A percentile compares a stretch with the other conserved stretches of the same genome.
phyloP scores from a whole-genome alignment of 371 early-diverging fungal species.

The Zychaea mexicana region DNA sequence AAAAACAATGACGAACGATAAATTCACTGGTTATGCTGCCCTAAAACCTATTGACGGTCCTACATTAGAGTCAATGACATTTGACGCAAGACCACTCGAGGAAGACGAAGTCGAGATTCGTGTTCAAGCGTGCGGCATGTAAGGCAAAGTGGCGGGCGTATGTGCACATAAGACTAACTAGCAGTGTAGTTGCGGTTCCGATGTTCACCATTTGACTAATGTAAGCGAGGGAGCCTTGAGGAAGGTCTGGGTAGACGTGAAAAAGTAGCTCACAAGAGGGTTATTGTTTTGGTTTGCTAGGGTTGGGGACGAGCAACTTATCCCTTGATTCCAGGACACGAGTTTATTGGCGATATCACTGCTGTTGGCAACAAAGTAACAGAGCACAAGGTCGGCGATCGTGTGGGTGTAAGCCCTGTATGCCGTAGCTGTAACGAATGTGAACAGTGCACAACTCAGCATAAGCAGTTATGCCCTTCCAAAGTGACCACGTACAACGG shows the following conservation, averaged over 20 bases:
- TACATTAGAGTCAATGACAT: conserved; percentile 37
- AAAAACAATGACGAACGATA: conserved; percentile 12
- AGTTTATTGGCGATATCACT: conserved; percentile 70
- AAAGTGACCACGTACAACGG: conserved; percentile 52
- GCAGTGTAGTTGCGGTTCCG: conserved; percentile 51
- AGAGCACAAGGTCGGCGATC: conserved; percentile 60
- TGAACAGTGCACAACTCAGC: conserved; percentile 32
- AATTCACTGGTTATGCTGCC: conserved; percentile 41
- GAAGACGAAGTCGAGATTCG: conserved; percentile 62
- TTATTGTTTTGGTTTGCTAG: conserved; percentile 27
- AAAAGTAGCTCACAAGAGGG: neutral
- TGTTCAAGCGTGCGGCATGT: conserved; percentile 65
- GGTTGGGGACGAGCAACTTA: conserved; percentile 44
- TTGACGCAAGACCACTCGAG: conserved; percentile 41
- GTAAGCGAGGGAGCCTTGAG: conserved; percentile 13
- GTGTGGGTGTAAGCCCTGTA: conserved; percentile 76
- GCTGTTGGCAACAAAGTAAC: conserved; percentile 52
- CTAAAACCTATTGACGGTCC: conserved; percentile 27
- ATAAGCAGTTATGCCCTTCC: conserved; percentile 40
- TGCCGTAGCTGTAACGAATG: conserved; percentile 43
- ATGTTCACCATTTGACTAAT: conserved; percentile 43
- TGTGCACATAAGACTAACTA: neutral
- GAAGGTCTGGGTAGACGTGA: neutral
- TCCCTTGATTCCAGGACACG: conserved; percentile 79
- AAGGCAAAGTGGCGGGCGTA: conserved; percentile 5